phyloP scores from a whole-genome alignment of 495 filamentous ascomycete genomes.

The Daldinia childiae region DNA sequence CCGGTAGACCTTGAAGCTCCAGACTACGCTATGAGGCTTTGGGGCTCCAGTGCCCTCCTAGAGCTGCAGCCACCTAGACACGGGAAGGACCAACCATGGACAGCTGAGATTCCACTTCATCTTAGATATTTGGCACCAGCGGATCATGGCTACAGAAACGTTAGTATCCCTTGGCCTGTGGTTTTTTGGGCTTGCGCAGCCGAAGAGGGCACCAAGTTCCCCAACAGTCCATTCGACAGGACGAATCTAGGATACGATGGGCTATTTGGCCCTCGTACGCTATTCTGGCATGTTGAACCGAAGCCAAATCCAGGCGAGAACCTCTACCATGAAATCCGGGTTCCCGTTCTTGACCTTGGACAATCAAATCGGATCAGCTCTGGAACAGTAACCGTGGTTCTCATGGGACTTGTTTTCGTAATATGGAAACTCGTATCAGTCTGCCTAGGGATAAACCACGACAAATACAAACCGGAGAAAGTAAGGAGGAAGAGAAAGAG shows the following conservation, averaged over 20 bases:
- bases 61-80: constrained; percentile 69
- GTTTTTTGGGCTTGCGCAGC: constrained; percentile 93
- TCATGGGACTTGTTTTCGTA: constrained; percentile 80
- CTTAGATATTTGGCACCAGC: constrained; percentile 79
- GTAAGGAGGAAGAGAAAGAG: constrained; percentile 45
- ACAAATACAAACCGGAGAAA: constrained; percentile 17
- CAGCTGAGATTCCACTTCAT: constrained; percentile 83
- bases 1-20: constrained; percentile 95
- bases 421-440: constrained; percentile 68
- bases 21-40: constrained; percentile 76
- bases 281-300: constrained; percentile 88
- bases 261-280: constrained; percentile 78
- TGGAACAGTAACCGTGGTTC: constrained; percentile 74
- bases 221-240: constrained; percentile 85
- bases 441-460: constrained; percentile 45
- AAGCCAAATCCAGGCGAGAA: constrained; percentile 47
- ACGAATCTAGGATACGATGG: constrained; percentile 86
- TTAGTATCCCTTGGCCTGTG: constrained; percentile 73
- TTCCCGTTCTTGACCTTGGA: constrained; percentile 79
- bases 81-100: constrained; percentile 62
- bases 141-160: constrained; percentile 57
- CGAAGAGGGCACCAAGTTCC: constrained; percentile 77
- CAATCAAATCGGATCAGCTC: constrained; percentile 68
- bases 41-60: constrained; percentile 84
- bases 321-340: constrained; percentile 68